Evolutionary conservation across 2,329 filamentous ascomycete species (phyloP).

Genomic region (Cercospora sp.): DNA sequence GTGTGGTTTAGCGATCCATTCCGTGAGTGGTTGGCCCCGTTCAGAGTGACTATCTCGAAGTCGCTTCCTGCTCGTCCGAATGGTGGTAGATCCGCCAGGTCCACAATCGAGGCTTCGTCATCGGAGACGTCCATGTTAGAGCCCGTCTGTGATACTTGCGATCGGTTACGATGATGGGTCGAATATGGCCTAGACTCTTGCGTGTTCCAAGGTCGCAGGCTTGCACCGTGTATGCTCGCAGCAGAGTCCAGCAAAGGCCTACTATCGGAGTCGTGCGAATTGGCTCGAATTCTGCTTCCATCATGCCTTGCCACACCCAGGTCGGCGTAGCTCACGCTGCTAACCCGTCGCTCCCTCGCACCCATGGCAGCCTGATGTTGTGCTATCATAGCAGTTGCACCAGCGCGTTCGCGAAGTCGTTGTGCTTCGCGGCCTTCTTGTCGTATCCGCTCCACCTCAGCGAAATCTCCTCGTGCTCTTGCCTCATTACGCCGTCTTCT

Average conservation of each 20-base stretch:
- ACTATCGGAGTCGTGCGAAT: slow-evolving; percentile 71
- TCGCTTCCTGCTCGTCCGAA: slow-evolving; percentile 40
- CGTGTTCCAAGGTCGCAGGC: slow-evolving; percentile 35
- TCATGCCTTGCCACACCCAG: slow-evolving; percentile 75
- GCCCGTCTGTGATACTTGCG: slow-evolving; percentile 41
- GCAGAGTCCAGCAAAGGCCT: slow-evolving; percentile 70
- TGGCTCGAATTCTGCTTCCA: slow-evolving; percentile 71
- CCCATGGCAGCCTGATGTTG: slow-evolving; percentile 59
- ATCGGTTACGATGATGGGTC: slow-evolving; percentile 45
- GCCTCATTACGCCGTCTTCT: slow-evolving; percentile 70
- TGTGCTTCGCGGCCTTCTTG: slow-evolving; percentile 57
- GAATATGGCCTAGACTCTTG: slow-evolving; percentile 21
- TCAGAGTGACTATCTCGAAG: slow-evolving; percentile 47
- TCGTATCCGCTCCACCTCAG: slow-evolving; percentile 65
- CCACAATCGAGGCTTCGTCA: slow-evolving; percentile 33
- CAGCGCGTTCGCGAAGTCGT: slow-evolving; percentile 41
- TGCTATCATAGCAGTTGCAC: slow-evolving; percentile 51
- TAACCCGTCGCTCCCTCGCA: slow-evolving; percentile 64
- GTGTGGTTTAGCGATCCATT: slow-evolving; percentile 26
- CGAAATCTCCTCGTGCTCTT: slow-evolving; percentile 66
- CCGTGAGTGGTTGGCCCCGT: slow-evolving; percentile 41
- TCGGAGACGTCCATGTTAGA: slow-evolving; percentile 45
- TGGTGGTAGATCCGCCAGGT: slow-evolving; percentile 32
- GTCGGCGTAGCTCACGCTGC: slow-evolving; percentile 74
- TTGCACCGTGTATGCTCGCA: slow-evolving; percentile 57